Base-by-base conservation (phyloP, 768 basidiomycete species). In the Cystofilobasidium macerans region DNA sequence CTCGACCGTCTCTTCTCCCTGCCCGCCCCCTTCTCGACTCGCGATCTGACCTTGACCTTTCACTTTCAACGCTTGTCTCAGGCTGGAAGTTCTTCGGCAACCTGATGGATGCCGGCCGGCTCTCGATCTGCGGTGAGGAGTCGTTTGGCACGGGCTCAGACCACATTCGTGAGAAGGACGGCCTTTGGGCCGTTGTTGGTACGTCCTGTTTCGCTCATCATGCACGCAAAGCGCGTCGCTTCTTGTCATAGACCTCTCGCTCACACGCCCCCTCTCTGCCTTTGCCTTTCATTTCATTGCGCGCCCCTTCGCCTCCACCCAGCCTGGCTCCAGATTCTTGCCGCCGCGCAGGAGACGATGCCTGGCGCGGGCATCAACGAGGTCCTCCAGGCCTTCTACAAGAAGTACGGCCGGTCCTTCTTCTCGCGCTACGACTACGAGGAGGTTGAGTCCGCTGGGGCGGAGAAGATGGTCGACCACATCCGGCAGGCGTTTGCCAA, bases 21-120 rank as follows among this genome's bases (percentile, higher is more conserved):
- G 1, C 12, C 60, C 28, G 1, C 11, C 32, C 35, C 9, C 22
- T 1, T 6, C 12, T 20, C 24, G 38, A 26, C n/a, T 8, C 42
- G 11, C 43, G 61, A 9, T 28, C 28, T 35, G 14, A 7, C 8
- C 40, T 30, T 51, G 61, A 5, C 16, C 30, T 6, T 32, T 32
- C 30, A 30, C 42, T 11, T 48, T 14, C 18, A 45, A 14, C 51
- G 56, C 62, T 40, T 36, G 18, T 51, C 38, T 20, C 70, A 92
- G 93, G 94, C 69, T 97, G 92, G 92, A 99, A 99, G 78, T 99
- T 99, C 83, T 99, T 99, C 75, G 95, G 95, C 56, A 99, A 98
- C 78, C 80, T 99, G 71, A 99, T 99, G 95, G 95, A 99, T 75
- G 95, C 95, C 24, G 94, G 93, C 0, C 83, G 90, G 51, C 83